phyloP scores from a whole-genome alignment of 176 grass and related monocot genomes.

The Cenchrus purpureus region DNA sequence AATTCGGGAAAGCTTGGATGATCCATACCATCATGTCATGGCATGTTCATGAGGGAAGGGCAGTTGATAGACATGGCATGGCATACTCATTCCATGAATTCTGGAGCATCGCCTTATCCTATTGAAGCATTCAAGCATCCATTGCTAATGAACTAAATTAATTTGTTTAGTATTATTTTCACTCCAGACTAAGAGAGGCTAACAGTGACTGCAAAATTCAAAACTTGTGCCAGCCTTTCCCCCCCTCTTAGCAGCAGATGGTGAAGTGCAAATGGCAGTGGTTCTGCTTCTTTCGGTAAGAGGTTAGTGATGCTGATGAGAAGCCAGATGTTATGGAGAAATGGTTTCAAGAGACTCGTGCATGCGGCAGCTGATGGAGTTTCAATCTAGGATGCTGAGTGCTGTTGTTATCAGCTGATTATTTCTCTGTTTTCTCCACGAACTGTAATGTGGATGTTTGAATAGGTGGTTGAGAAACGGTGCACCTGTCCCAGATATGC shows the following conservation, averaged over 20 bases:
- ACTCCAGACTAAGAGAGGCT: conserved; percentile 31
- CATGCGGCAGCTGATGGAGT: background rate
- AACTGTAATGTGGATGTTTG: background rate
- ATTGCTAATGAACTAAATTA: conserved; percentile 27
- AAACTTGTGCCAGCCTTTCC: conserved; percentile 15
- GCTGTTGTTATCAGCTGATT: background rate
- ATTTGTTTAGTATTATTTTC: conserved; percentile 29
- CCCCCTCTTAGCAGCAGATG: conserved; percentile 21
- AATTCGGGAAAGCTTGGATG: conserved; percentile 34
- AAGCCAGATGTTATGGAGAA: conserved; percentile 9
- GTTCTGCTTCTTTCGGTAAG: background rate
- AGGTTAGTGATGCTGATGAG: conserved; percentile 16
- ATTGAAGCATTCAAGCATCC: conserved; percentile 43
- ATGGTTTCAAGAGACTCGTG: background rate
- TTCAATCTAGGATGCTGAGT: background rate
- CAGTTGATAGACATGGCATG: conserved; percentile 61
- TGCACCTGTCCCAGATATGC: background rate
- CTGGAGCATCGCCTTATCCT: conserved; percentile 36
- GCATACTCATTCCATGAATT: conserved; percentile 53
- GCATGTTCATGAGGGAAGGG: conserved; percentile 57
- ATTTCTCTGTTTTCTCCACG: background rate
- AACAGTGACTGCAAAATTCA: conserved; percentile 37
- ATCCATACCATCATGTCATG: conserved; percentile 74
- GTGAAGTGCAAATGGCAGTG: background rate
- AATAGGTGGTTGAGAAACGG: background rate